phyloP scores from a whole-genome alignment of 1,284 basidiomycete species.

The Athelia psychrophila region DNA sequence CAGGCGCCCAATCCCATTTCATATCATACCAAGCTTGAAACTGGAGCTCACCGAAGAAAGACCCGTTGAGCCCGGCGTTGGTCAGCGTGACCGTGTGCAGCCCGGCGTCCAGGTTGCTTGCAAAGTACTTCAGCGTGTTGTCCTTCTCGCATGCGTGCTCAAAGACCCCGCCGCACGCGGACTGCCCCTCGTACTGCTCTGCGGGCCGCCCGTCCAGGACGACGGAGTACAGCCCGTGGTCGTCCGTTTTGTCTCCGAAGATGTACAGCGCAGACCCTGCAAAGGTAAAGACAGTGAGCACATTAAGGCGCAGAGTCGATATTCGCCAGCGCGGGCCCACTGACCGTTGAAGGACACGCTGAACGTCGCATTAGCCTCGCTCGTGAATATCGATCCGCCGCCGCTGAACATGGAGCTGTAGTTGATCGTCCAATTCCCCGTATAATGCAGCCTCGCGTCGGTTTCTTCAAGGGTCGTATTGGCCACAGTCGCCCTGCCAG shows the following conservation, averaged over 20 bases:
- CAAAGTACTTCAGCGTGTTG: slow-evolving; percentile 35
- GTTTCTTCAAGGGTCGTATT: slow-evolving; percentile 39
- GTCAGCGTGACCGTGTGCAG: slow-evolving; percentile 35
- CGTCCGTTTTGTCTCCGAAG: slow-evolving; percentile 43
- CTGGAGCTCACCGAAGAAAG: slow-evolving; percentile 37
- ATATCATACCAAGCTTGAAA: too few relatives aligned
- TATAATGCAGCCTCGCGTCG: slow-evolving; percentile 30
- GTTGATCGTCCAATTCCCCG: slow-evolving; percentile 36
- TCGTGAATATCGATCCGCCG: slow-evolving; percentile 39
- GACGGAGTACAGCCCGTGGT: slow-evolving; percentile 37
- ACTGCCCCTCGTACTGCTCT: slow-evolving; percentile 31
- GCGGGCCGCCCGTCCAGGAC: slow-evolving; percentile 28
- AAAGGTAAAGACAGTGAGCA: neutral
- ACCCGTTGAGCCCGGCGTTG: slow-evolving; percentile 33
- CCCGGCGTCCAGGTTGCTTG: slow-evolving; percentile 33
- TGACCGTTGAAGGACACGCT: slow-evolving; percentile 37
- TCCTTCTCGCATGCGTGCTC: slow-evolving; percentile 40
- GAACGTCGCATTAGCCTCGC: slow-evolving; percentile 33
- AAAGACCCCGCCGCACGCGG: slow-evolving; percentile 40
- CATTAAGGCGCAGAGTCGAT: neutral
- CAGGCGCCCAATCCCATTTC: too few relatives aligned
- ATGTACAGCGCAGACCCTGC: slow-evolving; percentile 39
- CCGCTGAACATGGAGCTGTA: slow-evolving; percentile 36
- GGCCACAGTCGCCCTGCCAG: slow-evolving; percentile 28
- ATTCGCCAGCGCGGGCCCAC: slow-evolving; percentile 3